These are phyloP conservation scores for Mucor circinelloides DNA, from an alignment of 371 early-diverging fungal genomes.

Conservation along the genomic window DNA sequence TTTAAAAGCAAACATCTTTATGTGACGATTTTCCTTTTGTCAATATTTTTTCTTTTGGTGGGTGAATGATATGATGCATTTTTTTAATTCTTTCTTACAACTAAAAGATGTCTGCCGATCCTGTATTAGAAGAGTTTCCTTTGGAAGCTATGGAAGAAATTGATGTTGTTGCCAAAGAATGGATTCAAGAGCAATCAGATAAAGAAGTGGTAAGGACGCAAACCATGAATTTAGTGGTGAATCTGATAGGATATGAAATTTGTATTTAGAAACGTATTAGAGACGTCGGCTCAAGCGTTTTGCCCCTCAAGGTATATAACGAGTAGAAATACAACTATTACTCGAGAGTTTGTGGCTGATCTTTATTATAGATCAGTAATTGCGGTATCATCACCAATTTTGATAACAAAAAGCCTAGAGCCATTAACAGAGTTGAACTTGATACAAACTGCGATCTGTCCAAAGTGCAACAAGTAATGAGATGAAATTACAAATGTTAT, in stretches of 20 bases:
- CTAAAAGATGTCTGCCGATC: conserved; percentile 7
- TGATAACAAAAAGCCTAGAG: conserved; percentile 50
- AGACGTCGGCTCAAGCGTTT: conserved; percentile 52
- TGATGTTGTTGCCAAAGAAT: conserved; percentile 52
- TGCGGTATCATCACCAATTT: conserved; percentile 65
- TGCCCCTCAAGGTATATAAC: conserved; percentile 40
- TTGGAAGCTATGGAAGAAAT: conserved; percentile 25
- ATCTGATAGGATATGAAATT: neutral
- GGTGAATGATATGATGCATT: neutral
- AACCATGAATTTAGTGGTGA: neutral
- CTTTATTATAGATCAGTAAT: conserved; percentile 43
- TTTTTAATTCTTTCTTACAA: neutral
- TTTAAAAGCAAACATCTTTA: neutral
- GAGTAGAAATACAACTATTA: neutral
- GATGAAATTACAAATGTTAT: too few relatives aligned
- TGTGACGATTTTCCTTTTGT: neutral
- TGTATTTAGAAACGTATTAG: conserved; percentile 51
- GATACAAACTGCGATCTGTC: conserved; percentile 56
- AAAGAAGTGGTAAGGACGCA: conserved; percentile 50
- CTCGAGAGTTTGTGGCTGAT: neutral
- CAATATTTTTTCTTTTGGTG: neutral
- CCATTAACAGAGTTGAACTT: conserved; percentile 64
- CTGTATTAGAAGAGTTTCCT: conserved; percentile 9
- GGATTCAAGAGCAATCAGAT: conserved; percentile 56
- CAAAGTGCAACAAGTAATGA: conserved; percentile 50